Evolutionary conservation across 306 rosid genomes (phyloP), one percentile per base, ranked within the genome.

Genomic region (Vigna angularis): DNA sequence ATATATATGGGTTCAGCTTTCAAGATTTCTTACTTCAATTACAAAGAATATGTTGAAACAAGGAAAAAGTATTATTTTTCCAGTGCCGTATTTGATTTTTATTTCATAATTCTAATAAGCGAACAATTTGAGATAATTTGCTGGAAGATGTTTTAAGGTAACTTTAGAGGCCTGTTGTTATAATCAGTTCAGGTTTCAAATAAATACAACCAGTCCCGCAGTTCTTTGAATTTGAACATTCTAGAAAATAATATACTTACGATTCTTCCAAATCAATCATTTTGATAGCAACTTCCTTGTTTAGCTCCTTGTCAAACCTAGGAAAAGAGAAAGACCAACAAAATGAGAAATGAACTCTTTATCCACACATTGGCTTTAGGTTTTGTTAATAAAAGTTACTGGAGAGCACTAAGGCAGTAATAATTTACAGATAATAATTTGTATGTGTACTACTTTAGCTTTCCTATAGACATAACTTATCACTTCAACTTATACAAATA

Each of bases 241-340:
- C 73, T 30, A 30, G 22, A 16, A 42, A 74, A 69, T 50, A 34
- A 69, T 69, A 77, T 38, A 90, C 98, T 93, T 89, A 93, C 98
- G 98, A 86, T 71, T 93, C 97, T 85, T 93, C 98, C 88, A 93
- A 86, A 90, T 93, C 98, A 38, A 93, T 93, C 72, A 93, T 93
- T 90, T 93, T 93, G 57, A 93, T 86, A 42, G 98, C 98, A 65
- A 93, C 98, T 81, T 90, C 98, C 86, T 86, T 93, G 84, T 89
- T 90, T 55, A 88, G 93, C 85, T 91, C 97, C 88, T 74, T 90
- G 86, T 93, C 98, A 70, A 90, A 91, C 89, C 98, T 93, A 89
- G 66, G 79, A 84, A 81, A 57, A 67, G 76, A 64, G 50, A 68
- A 73, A 75, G 79, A 32, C 52, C 28, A 57, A 66, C 28, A 76